Conservation (phyloP, 1,139 yeast species). For the Tardiomyces digboiensis region DNA sequence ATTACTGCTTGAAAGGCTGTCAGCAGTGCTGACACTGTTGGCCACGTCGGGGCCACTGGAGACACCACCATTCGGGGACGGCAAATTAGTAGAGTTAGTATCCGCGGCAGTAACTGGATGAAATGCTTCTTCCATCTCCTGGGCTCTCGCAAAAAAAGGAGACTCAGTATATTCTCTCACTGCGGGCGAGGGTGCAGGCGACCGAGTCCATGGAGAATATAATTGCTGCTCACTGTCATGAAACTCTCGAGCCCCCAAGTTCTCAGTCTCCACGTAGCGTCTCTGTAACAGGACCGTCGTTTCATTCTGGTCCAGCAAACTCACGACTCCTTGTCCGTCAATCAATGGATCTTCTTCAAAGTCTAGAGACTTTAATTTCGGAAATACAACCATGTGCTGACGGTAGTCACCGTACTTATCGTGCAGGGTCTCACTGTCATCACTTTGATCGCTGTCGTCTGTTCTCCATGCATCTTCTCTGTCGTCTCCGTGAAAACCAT, state of each 20-base stretch:
- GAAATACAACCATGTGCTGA: constrained; percentile 11
- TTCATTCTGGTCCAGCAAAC: constrained; percentile 19
- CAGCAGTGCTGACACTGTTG: not conserved
- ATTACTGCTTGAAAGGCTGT: not conserved
- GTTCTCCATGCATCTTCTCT: not conserved
- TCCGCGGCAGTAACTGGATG: constrained; percentile 13
- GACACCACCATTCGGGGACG: too few species aligned
- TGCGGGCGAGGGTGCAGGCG: constrained; percentile 29
- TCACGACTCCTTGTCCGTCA: constrained; percentile 21
- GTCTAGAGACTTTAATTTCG: constrained; percentile 19
- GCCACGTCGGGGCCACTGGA: too few species aligned
- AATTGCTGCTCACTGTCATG: constrained; percentile 23
- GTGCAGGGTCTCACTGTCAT: too few species aligned
- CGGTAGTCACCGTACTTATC: too few species aligned
- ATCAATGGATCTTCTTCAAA: constrained; percentile 25
- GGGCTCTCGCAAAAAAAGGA: constrained; percentile 17
- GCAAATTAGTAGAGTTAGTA: constrained; percentile 1
- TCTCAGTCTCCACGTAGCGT: constrained; percentile 13
- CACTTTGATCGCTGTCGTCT: not conserved
- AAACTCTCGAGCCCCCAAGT: constrained; percentile 3
- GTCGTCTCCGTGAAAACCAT: not conserved
- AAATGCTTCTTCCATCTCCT: constrained; percentile 19
- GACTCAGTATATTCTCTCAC: constrained; percentile 17
- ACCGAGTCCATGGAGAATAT: constrained; percentile 24
- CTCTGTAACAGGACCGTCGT: constrained; percentile 21